Evolutionary conservation across 352 stramenopile genomes (phyloP).

Genomic region (Halophytophthora batemanensis): DNA sequence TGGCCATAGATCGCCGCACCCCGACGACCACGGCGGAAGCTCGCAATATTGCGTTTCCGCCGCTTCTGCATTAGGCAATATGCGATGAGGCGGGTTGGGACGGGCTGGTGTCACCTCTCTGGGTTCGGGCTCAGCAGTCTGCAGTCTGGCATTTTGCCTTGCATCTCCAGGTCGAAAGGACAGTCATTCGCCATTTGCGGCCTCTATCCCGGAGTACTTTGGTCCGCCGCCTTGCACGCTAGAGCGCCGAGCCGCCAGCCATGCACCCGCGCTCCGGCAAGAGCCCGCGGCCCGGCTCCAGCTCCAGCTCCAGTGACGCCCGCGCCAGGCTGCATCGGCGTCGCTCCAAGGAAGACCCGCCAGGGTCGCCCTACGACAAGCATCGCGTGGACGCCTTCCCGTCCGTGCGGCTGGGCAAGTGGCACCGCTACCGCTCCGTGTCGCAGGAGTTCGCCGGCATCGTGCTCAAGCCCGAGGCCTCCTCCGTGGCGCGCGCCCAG

Average conservation of each 20-base stretch:
- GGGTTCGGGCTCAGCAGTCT: no score
- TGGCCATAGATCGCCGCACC: no score
- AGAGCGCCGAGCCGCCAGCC: conserved; percentile 3
- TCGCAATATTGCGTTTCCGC: no score
- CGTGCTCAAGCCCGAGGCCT: conserved; percentile 36
- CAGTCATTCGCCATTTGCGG: background rate
- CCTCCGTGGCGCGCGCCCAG: conserved; percentile 35
- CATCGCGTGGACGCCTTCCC: conserved; percentile 45
- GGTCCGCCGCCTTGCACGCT: no score
- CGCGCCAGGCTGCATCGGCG: conserved; percentile 12
- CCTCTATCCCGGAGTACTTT: no score
- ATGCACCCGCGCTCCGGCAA: conserved; percentile 15
- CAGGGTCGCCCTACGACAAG: conserved; percentile 27
- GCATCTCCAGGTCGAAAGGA: conserved; percentile 1
- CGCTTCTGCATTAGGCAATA: no score
- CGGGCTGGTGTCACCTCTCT: no score
- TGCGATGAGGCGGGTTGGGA: no score
- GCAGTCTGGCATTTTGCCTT: no score
- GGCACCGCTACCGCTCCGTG: conserved; percentile 54
- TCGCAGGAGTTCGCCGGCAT: conserved; percentile 62
- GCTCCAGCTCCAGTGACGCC: conserved; percentile 7
- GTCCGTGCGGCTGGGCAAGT: conserved; percentile 62
- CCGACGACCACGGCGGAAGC: no score
- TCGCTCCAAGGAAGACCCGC: conserved; percentile 26
- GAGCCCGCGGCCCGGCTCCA: conserved; percentile 6